Evolutionary conservation across 495 filamentous ascomycete species (phyloP).

Genomic region (Tuber indicum): DNA sequence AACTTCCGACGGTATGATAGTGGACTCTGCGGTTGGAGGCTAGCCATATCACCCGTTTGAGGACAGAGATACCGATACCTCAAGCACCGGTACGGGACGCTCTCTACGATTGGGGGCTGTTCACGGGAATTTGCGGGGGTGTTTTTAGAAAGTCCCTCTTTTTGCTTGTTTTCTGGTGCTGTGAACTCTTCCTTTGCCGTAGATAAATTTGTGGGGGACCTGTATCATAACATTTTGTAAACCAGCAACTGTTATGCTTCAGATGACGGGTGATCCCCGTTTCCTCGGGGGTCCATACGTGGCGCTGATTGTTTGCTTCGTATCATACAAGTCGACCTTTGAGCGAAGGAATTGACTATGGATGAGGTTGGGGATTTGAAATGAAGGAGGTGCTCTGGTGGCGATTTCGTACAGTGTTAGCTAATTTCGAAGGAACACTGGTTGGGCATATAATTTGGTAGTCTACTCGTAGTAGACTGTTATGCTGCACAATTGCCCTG

Average conservation of each 20-base stretch:
- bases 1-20: neutral
- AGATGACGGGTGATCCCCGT: neutral
- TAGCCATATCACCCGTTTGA: neutral
- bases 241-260: neutral
- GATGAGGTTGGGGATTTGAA: neutral
- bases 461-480: neutral
- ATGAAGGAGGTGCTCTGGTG: neutral
- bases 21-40: neutral
- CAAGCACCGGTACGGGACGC: neutral
- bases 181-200: neutral
- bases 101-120: neutral
- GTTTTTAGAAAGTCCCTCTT: neutral
- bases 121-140: neutral
- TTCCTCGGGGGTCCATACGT: neutral
- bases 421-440: neutral
- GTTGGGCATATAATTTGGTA: neutral
- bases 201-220: neutral
- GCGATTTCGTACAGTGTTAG: neutral
- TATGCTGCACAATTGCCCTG: neutral
- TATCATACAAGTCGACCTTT: neutral
- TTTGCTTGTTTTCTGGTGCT: neutral
- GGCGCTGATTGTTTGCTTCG: neutral
- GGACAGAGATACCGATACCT: neutral
- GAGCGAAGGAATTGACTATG: neutral
- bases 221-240: neutral